Conservation (phyloP, 768 basidiomycete species). For the Lactarius hatsudake region DNA sequence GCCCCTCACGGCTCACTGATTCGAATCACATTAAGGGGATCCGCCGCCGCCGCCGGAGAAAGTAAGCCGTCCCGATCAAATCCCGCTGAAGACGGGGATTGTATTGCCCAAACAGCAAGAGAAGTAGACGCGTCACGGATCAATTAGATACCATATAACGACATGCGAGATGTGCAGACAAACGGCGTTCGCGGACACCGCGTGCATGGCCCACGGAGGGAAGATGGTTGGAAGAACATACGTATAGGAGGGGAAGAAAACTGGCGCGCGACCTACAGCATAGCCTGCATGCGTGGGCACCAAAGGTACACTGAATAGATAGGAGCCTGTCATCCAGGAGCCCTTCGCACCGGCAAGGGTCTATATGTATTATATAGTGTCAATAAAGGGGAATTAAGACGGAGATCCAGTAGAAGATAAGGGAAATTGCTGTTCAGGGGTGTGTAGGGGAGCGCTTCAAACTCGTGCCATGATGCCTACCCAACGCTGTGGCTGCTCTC, state of each 20-base stretch:
- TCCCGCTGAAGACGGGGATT: background rate
- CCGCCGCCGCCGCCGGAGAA: background rate
- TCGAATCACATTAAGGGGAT: background rate
- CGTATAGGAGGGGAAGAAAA: background rate
- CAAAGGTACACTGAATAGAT: background rate
- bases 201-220: background rate
- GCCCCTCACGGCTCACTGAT: background rate
- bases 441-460: background rate
- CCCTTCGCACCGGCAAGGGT: background rate
- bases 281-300: background rate
- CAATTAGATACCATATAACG: background rate
- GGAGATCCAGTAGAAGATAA: background rate
- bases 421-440: background rate
- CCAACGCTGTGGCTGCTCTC: background rate
- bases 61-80: background rate
- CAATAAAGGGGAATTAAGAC: background rate
- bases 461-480: background rate
- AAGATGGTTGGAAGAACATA: background rate
- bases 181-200: background rate
- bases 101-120: background rate
- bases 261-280: background rate
- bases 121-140: background rate
- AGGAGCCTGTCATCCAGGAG: background rate
- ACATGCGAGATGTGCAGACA: background rate
- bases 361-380: background rate